Conservation (phyloP, 2,329 filamentous ascomycete genomes). For the Phaeosphaeria sp. region DNA sequence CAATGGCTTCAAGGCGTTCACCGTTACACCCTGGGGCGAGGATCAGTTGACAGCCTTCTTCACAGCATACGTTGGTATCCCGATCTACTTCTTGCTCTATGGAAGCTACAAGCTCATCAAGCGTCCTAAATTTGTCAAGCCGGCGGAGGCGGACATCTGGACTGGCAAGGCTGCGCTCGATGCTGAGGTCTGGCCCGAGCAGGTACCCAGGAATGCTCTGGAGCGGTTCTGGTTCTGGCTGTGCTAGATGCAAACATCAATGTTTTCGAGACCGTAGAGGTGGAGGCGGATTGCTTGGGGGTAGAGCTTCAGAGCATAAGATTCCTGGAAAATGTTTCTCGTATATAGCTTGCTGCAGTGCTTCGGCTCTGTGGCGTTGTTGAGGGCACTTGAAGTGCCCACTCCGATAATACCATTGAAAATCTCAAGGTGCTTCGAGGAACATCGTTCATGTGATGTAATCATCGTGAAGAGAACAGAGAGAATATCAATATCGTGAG, state of each 20-base stretch:
- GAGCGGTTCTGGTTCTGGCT: constrained; percentile 60
- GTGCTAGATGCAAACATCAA: constrained; percentile 38
- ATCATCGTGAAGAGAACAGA: no score
- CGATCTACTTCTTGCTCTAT: constrained; percentile 56
- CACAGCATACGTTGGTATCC: constrained; percentile 57
- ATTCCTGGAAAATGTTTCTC: neutral
- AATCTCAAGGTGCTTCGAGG: no score
- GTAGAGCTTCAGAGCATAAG: neutral
- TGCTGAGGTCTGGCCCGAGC: constrained; percentile 54
- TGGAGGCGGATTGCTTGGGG: neutral
- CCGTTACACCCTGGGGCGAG: constrained; percentile 8
- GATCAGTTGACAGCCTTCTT: constrained; percentile 55
- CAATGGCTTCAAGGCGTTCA: constrained; percentile 69
- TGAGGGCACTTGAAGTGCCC: neutral
- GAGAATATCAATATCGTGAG: no score
- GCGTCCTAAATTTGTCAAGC: constrained; percentile 60
- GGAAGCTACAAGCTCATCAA: constrained; percentile 71
- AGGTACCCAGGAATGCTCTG: constrained; percentile 50
- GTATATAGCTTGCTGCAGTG: neutral
- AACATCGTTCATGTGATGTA: no score
- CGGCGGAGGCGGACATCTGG: constrained; percentile 54
- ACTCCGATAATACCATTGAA: no score
- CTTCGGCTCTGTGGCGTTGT: no score
- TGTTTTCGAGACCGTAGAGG: neutral
- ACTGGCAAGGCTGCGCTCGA: constrained; percentile 57